phyloP scores from a whole-genome alignment of 23 red algal genomes.

The Gracilaria gracilis region DNA sequence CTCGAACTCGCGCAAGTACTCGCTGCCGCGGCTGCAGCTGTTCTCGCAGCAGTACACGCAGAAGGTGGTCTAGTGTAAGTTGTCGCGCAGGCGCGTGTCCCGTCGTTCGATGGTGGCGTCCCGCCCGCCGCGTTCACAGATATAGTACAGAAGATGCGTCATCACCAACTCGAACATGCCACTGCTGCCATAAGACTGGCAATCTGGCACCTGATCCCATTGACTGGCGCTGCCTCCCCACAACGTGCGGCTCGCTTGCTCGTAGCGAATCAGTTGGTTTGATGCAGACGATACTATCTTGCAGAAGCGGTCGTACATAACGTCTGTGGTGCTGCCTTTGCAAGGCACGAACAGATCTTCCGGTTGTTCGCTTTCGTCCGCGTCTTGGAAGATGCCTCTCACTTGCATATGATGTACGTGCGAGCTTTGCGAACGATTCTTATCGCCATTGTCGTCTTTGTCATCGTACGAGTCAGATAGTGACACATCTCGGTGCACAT shows the following conservation, averaged over 20 bases:
- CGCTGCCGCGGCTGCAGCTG: constrained; percentile 28
- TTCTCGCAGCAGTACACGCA: constrained; percentile 34
- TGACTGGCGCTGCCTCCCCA: neutral
- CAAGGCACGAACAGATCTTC: constrained; percentile 50
- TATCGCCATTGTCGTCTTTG: neutral
- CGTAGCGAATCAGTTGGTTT: constrained; percentile 51
- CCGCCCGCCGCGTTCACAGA: neutral
- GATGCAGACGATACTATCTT: constrained; percentile 20
- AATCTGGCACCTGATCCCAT: constrained; percentile 13
- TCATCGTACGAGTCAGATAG: constrained; percentile 4
- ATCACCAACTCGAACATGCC: constrained; percentile 87
- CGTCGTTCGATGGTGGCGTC: too few species aligned
- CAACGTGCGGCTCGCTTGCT: constrained; percentile 20
- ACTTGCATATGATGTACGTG: neutral
- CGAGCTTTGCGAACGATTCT: neutral
- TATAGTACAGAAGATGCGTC: constrained; percentile 77
- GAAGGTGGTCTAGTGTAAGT: constrained; percentile 57
- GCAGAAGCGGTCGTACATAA: constrained; percentile 1
- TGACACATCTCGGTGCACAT: constrained; percentile 25
- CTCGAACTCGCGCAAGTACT: constrained; percentile 41
- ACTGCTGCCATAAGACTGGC: constrained; percentile 42
- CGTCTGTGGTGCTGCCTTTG: neutral
- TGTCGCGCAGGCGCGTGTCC: constrained; percentile 29
- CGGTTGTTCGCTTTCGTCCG: constrained; percentile 53
- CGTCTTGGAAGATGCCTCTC: constrained; percentile 57